Conservation (phyloP, 177 flowering plant genomes). For the Vitis hybrid region DNA sequence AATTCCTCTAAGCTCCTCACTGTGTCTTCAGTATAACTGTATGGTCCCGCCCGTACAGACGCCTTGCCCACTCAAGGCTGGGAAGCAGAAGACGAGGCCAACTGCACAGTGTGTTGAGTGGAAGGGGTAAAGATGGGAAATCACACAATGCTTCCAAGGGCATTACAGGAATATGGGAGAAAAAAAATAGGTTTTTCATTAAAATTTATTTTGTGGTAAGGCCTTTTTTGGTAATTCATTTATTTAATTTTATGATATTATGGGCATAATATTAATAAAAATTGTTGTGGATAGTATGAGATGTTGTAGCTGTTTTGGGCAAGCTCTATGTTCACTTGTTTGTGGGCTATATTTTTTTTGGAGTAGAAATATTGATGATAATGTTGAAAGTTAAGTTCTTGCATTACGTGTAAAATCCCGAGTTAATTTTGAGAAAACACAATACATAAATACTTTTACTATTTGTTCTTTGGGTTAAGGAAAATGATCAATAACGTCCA, state of each 20-base stretch:
- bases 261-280: constrained; percentile 1
- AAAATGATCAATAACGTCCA: too few relatives aligned
- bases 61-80: constrained; percentile 85
- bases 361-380: too few relatives aligned
- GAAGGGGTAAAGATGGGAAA: constrained; percentile 47
- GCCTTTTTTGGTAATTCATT: constrained; percentile 13
- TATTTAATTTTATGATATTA: constrained; percentile 6
- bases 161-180: constrained; percentile 1
- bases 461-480: too few relatives aligned
- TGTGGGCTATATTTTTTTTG: background rate
- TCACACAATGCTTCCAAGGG: background rate
- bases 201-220: too few relatives aligned
- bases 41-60: constrained; percentile 92
- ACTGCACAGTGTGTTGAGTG: constrained; percentile 65
- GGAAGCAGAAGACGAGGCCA: constrained; percentile 82
- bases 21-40: constrained; percentile 94
- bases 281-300: constrained; percentile 6
- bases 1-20: constrained; percentile 74
- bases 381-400: too few relatives aligned
- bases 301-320: background rate
- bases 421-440: too few relatives aligned
- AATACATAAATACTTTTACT: too few relatives aligned
- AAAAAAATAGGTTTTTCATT: background rate
- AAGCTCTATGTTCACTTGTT: background rate
- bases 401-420: too few relatives aligned